Conservation (phyloP, 2,329 filamentous ascomycete species). For the Esteya vermicola region DNA sequence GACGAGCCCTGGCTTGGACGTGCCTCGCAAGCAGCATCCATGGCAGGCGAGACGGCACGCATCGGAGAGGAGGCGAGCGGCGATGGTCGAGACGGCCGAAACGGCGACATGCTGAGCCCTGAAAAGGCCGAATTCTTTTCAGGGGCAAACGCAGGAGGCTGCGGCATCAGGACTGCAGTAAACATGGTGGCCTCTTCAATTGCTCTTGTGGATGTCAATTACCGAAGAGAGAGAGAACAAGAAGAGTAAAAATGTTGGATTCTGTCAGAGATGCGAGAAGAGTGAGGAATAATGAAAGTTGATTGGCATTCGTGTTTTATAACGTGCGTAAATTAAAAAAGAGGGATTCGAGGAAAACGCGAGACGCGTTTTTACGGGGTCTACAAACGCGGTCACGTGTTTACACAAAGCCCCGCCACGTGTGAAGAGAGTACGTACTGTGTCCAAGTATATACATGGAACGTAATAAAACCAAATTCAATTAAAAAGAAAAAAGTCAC, state of each 20-base stretch:
- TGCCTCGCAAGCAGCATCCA: constrained; percentile 4
- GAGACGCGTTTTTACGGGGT: no score
- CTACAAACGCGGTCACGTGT: no score
- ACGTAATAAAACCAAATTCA: no score
- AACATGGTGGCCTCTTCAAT: constrained; percentile 5
- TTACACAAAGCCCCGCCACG: no score
- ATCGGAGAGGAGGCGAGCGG: constrained; percentile 46
- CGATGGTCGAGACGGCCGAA: constrained; percentile 35
- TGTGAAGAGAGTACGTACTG: no score
- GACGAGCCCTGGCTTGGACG: constrained; percentile 16
- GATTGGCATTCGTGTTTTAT: no score
- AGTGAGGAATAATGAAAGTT: no score
- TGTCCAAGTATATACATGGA: no score
- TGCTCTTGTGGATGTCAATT: no score
- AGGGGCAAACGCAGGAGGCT: neutral
- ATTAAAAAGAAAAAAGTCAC: no score
- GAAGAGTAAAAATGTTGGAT: neutral
- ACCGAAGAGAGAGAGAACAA: neutral
- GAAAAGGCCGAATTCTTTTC: constrained; percentile 20
- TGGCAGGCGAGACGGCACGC: constrained; percentile 33
- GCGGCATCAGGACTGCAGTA: constrained; percentile 6
- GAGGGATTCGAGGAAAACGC: no score
- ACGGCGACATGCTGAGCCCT: constrained; percentile 24
- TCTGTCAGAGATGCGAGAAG: neutral
- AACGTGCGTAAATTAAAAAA: no score